Base-by-base conservation (phyloP, 495 filamentous ascomycete species). In the Penicillium flavigenum region DNA sequence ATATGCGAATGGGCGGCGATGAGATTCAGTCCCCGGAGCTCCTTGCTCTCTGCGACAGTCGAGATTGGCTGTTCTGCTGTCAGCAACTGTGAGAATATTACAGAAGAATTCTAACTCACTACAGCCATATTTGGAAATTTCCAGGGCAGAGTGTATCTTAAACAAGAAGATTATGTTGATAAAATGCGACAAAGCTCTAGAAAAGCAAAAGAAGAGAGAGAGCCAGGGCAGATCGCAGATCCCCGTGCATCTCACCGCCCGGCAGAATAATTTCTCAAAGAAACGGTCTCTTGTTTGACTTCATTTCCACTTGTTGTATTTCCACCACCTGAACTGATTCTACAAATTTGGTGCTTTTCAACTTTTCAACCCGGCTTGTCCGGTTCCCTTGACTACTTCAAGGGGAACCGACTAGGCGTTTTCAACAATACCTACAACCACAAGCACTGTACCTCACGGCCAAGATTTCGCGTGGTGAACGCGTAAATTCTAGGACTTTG, bases 1-100 rank as follows among this genome's bases (percentile, higher is more conserved):
- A 99, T 97, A 74, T 99, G 95, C 47, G 94, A 97, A 79, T 99
- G 94, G 56, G 94, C 95, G 58, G 94, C 93, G 70, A 98, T 94
- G 72, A 98, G 88, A 77, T 96, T 98, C 64, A 98, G 82, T 48
- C 91, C 91, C 57, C 91, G 86, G 72, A 96, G 86, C 79, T 96
- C 92, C 74, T 93, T 96, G 73, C 84, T 88, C 82, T 98, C 92
- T 66, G 90, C 86, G 71, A 97, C 84, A 60, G 95, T 97, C 57
- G 91, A 86, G 72, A 98, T 96, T 74, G 84, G 84, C 91, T 96
- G 39, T 27, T 47, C 42, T 26, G 19, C 41, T 51, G 51, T 63
- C 38, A 61, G 52, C 36, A 49, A 56, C 31, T 6, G 32, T 26
- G 17, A 8, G 7, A 29, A 41, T 20, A 51, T 31, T 19, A 45